Evolutionary conservation across 148 eudicot species (phyloP), one percentile per base, ranked within the genome.

Genomic region (Rhododendron molle): DNA sequence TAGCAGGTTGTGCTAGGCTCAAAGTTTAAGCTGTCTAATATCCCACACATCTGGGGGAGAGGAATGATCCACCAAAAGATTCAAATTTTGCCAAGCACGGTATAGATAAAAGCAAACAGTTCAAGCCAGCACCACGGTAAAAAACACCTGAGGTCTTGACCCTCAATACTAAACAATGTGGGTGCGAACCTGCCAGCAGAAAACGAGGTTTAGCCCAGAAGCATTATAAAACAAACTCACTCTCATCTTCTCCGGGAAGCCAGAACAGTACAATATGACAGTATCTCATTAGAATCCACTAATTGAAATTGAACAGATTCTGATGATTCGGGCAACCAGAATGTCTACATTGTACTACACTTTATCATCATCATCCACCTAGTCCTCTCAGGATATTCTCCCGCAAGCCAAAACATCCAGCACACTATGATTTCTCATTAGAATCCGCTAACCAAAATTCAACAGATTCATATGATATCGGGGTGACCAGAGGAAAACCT

Each of bases 291-390:
- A 28, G 16, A 30, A 72, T 32, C 76, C 40, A 0, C 5, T 32
- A 12, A 13, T 34, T 30, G 76, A 14, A 32, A 72, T 72, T 72
- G n/a, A 76, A 40, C 49, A 20, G 26, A 76, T 76, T 36, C 80
- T 40, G 49, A 58, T 21, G 8, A 58, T 1, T 6, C 1, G 3
- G 65, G 65, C 65, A 58, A 58, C 65, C 65, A 58, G 21, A 44
- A 44, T 7, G 20, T 85, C 36, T 67, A 21, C 23, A 85, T 30
- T 80, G 54, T 26, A 9, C 30, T 65, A 65, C 56, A 43, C 20
- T 83, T 83, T 67, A 26, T 83, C 78, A 3, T 83, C 84, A n/a
- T n/a, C n/a, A n/a, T n/a, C 32, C 49, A 28, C 21, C 6, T 60
- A 56, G 34, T 28, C 83, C n/a, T 18, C 65, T 56, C 23, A 21